Conservation (phyloP, 805 yeast species). For the Saturnispora dispora region DNA sequence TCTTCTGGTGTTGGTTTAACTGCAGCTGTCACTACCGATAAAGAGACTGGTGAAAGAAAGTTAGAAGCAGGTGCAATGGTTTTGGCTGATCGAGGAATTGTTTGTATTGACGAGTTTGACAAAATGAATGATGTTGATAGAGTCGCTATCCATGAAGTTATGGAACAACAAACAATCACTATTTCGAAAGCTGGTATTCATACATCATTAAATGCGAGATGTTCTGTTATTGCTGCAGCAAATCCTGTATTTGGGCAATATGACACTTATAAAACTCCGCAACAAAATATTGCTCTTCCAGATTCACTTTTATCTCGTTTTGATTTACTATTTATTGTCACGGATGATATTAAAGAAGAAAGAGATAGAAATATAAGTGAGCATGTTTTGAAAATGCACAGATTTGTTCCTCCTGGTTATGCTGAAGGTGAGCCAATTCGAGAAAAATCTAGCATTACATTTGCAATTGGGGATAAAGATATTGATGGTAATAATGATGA, state of each 20-base stretch:
- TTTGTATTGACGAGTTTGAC: slow-evolving; percentile 97
- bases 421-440: slow-evolving; percentile 91
- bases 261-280: slow-evolving; percentile 92
- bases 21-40: slow-evolving; percentile 94
- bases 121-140: slow-evolving; percentile 96
- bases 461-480: slow-evolving; percentile 72
- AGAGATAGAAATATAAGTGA: slow-evolving; percentile 85
- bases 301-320: slow-evolving; percentile 95
- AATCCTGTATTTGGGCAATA: slow-evolving; percentile 96
- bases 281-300: slow-evolving; percentile 91
- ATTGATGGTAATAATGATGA: slow-evolving; percentile 31
- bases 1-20: slow-evolving; percentile 99
- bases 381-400: slow-evolving; percentile 90
- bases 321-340: slow-evolving; percentile 88
- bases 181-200: slow-evolving; percentile 98
- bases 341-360: slow-evolving; percentile 83
- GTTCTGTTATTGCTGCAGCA: slow-evolving; percentile 96
- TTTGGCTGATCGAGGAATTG: slow-evolving; percentile 92
- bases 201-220: slow-evolving; percentile 90
- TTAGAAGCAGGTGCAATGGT: slow-evolving; percentile 99
- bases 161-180: slow-evolving; percentile 99
- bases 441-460: slow-evolving; percentile 58
- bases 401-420: slow-evolving; percentile 79
- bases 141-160: slow-evolving; percentile 97
- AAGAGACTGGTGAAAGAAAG: slow-evolving; percentile 93